phyloP scores from a whole-genome alignment of 164 flowering plant species.

The Nelumbo lutea region DNA sequence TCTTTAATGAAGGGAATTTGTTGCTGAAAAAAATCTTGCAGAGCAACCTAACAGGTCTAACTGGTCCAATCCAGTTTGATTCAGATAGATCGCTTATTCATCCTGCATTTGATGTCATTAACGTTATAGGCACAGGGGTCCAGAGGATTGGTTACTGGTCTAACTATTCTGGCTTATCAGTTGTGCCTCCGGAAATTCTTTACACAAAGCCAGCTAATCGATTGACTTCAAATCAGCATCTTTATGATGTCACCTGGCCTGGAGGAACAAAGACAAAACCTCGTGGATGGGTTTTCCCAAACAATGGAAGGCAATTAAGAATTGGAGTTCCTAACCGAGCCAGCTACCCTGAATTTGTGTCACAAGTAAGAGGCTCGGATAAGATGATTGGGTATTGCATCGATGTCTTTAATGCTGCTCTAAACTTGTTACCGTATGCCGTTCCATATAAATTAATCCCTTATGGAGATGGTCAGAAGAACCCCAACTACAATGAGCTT shows the following conservation, averaged over 20 bases:
- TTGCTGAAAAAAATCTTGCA: conserved; percentile 43
- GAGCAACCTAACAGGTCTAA: conserved; percentile 42
- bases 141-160: conserved; percentile 41
- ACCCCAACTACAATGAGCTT: conserved; percentile 71
- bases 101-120: conserved; percentile 68
- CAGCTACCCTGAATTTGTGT: conserved; percentile 52
- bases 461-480: conserved; percentile 59
- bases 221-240: conserved; percentile 43
- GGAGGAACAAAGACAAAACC: conserved; percentile 43
- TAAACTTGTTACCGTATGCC: conserved; percentile 22
- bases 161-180: too few species aligned
- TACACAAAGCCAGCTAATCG: conserved; percentile 48
- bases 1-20: conserved; percentile 50
- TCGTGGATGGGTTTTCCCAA: conserved; percentile 16
- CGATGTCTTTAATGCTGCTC: conserved; percentile 79
- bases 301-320: conserved; percentile 48
- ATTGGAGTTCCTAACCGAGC: conserved; percentile 66
- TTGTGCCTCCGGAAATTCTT: conserved; percentile 52
- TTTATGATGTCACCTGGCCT: conserved; percentile 59
- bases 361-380: conserved; percentile 40
- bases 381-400: conserved; percentile 66
- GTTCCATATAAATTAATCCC: conserved; percentile 51
- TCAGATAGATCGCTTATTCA: conserved; percentile 39
- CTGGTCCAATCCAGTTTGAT: conserved; percentile 50
- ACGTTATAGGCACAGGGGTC: conserved; percentile 62